These are phyloP conservation scores for Santalum album DNA, from an alignment of 164 flowering plant genomes.

Conservation along the genomic window DNA sequence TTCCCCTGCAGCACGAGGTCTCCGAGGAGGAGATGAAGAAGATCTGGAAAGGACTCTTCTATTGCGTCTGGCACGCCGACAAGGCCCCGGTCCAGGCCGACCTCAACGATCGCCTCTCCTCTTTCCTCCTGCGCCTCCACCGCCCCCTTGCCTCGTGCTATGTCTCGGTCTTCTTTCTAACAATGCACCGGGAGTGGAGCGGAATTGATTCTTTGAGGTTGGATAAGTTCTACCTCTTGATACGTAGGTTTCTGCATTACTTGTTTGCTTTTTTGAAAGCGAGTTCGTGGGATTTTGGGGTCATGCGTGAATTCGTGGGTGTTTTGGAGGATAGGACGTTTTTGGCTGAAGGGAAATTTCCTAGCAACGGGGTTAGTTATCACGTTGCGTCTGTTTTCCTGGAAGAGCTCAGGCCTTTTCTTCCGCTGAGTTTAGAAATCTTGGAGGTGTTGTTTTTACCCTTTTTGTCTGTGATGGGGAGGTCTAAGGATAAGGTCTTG, in stretches of 20 bases:
- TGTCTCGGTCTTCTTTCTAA: constrained; percentile 50
- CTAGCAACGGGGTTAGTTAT: constrained; percentile 70
- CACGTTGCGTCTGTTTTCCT: constrained; percentile 58
- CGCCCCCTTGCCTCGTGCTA: constrained; percentile 37
- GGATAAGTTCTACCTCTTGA: constrained; percentile 77
- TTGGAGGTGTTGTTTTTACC: constrained; percentile 35
- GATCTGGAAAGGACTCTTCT: constrained; percentile 92
- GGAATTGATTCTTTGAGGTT: constrained; percentile 73
- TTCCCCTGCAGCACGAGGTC: constrained; percentile 35
- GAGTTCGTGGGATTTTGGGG: constrained; percentile 48
- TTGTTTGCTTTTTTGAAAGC: constrained; percentile 39
- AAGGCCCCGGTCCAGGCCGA: constrained; percentile 42
- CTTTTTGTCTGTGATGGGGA: constrained; percentile 33
- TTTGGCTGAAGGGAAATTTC: constrained; percentile 33
- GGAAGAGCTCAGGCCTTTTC: constrained; percentile 52
- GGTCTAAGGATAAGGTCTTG: constrained; percentile 44
- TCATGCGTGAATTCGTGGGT: constrained; percentile 20
- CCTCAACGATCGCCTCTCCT: constrained; percentile 48
- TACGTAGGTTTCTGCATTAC: constrained; percentile 45
- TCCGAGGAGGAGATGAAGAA: constrained; percentile 52
- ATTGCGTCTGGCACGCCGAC: constrained; percentile 74
- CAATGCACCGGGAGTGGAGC: constrained; percentile 89
- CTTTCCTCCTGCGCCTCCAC: constrained; percentile 28
- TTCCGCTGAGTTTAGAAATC: constrained; percentile 37
- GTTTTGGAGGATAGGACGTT: constrained; percentile 41